Base-by-base conservation (phyloP, 768 basidiomycete genomes). In the Naganishia vishniacii region DNA sequence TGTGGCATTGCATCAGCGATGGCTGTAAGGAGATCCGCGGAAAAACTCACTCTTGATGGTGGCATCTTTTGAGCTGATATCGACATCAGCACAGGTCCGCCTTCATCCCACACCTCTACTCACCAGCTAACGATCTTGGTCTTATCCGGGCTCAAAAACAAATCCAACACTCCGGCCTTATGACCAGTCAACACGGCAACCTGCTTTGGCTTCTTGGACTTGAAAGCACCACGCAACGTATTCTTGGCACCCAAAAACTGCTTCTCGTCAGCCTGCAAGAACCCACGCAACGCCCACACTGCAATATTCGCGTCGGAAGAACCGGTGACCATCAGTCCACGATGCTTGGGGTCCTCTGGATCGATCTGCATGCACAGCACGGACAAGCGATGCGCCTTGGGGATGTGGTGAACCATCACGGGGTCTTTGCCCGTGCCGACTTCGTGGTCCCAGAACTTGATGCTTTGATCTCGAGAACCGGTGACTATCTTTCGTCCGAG, bases 291-390 rank as follows among this genome's bases (percentile, higher is more conserved):
- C 25, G 53, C 61, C 65, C 65, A 67, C 12, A 67, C 61, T 13
- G 28, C 32, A 16, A 67, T 46, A 13, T 32, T 59, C 20, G 32
- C 48, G 46, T 67, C 65, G 4, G 65, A 67, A 4, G 49, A 42
- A 8, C 65, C 65, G 20, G 48, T 61, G 11, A 62, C 42, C 65
- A 67, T 67, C 15, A 62, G 20, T 5, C 61, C 56, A 15, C 49
- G 44, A 15, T 48, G 32, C 8, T 49, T 47, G 26, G 40, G 20
- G 26, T 41, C 41, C 20, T 23, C 48, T 11, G 46, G 46, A 47
- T 67, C 65, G 40, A 63, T 60, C 28, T 47, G 32, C 51, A 67
- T 46, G 31, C 65, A 67, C 11, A 67, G 47, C 11, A 67, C 65
- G 41, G 59, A 62, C 53, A 44, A 42, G 15, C 41, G 37, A 45